Evolutionary conservation across 2,329 filamentous ascomycete genomes (phyloP).

Genomic region (Ustulina deusta): DNA sequence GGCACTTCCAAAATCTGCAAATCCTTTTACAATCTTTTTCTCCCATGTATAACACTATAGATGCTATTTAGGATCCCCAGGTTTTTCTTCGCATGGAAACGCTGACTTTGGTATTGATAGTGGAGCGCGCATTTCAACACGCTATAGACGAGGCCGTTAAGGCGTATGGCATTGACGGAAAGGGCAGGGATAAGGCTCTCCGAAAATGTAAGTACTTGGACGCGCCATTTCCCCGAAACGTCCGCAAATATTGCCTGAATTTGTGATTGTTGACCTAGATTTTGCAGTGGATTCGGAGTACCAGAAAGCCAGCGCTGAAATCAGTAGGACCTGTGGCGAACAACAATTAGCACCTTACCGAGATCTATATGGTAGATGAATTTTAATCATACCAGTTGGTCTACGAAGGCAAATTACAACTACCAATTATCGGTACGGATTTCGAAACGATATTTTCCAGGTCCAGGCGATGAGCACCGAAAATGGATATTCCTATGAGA

Average conservation of each 20-base stretch:
- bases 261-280: conserved; percentile 3
- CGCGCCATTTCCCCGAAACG: not conserved
- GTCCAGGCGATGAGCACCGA: conserved; percentile 21
- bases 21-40: not conserved
- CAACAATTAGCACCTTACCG: conserved; percentile 41
- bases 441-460: not conserved
- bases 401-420: not conserved
- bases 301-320: conserved; percentile 41
- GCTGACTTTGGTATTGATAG: conserved; percentile 29
- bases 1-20: not conserved
- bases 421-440: conserved; percentile 13
- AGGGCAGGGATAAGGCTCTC: conserved; percentile 39
- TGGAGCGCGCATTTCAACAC: conserved; percentile 41
- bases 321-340: conserved; percentile 41
- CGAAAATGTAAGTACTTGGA: conserved; percentile 30
- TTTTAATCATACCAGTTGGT: conserved; percentile 3
- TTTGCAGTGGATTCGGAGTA: conserved; percentile 38
- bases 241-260: not conserved
- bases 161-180: conserved; percentile 38
- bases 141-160: conserved; percentile 41
- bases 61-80: not conserved
- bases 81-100: not conserved
- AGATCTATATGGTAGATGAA: conserved; percentile 39
- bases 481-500: conserved; percentile 1
- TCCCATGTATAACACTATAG: not conserved